Evolutionary conservation across 352 stramenopile genomes (phyloP).

Genomic region (Hyaloperonospora arabidopsidis): DNA sequence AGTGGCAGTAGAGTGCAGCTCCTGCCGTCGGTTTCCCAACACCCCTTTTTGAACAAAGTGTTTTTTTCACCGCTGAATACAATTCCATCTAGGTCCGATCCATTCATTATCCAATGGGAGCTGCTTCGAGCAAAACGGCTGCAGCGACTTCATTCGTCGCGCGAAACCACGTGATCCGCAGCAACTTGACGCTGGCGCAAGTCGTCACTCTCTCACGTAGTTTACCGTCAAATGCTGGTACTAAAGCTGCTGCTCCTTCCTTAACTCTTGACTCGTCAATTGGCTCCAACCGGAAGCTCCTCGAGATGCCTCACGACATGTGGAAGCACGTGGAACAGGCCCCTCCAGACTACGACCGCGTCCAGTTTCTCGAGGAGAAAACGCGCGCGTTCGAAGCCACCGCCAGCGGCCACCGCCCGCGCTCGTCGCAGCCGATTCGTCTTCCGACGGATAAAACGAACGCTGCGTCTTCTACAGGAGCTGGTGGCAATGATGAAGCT

Average conservation of each 20-base stretch:
- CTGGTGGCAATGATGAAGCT: slow-evolving; percentile 29
- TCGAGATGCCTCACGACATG: slow-evolving; percentile 54
- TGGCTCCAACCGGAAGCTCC: slow-evolving; percentile 21
- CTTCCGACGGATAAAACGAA: slow-evolving; percentile 51
- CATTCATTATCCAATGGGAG: slow-evolving; percentile 20
- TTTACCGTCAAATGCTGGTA: not conserved
- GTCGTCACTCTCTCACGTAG: slow-evolving; percentile 23
- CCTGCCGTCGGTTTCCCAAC: too few relatives aligned
- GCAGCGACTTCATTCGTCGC: slow-evolving; percentile 9
- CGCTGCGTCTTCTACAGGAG: slow-evolving; percentile 33
- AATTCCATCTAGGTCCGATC: not conserved
- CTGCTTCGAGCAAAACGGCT: slow-evolving; percentile 25
- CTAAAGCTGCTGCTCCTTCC: slow-evolving; percentile 9
- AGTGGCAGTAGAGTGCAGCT: too few relatives aligned
- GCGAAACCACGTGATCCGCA: slow-evolving; percentile 27
- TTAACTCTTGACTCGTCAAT: too few relatives aligned
- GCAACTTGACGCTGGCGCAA: slow-evolving; percentile 35
- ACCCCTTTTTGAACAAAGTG: not conserved
- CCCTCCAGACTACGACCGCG: slow-evolving; percentile 45
- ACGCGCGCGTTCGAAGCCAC: slow-evolving; percentile 46
- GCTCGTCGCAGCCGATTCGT: slow-evolving; percentile 32
- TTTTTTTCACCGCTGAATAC: not conserved
- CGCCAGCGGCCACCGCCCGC: slow-evolving; percentile 51
- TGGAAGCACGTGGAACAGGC: slow-evolving; percentile 43
- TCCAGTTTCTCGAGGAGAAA: slow-evolving; percentile 47